Evolutionary conservation across 441 rosid species (phyloP), one percentile per base, ranked within the genome.

Genomic region (Viola pubescens): DNA sequence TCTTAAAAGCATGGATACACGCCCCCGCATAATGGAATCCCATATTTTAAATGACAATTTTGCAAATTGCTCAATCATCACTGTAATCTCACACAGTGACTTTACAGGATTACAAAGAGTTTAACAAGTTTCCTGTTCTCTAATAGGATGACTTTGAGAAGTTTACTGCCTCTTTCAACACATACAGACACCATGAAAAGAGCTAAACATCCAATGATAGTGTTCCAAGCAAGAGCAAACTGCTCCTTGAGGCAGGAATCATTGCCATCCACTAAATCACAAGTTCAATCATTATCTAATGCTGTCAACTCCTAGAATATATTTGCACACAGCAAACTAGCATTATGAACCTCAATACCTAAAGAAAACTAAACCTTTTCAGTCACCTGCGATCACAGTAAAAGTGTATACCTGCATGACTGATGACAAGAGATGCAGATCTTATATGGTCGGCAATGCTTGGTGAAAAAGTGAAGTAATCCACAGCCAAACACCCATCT

Each of bases 391-490:
- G 34, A 26, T 26, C 34, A 26, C 2, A 26, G 34, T 26, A 26
- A 26, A 26, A 26, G 56, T 59, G 64, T 74, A 53, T 64, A 82
- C 91, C 94, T 44, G 95, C 97, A 66, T 89, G 97, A 66, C 94
- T 87, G 65, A 89, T 81, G 56, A 89, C 88, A 49, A 85, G 97
- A 63, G 95, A 91, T 48, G 97, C 88, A 42, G 94, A 80, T 53
- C 74, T 81, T 46, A 89, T 71, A 80, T 89, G 73, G 62, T 87
- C 89, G 0, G 83, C 88, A 9, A 89, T 91, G 78, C 89, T 89
- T 3, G 89, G 71, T 3, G 94, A 89, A 75, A 92, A 92, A 37
- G 89, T 82, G 81, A 87, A 92, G 86, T 76, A 81, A 69, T 92
- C 94, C 11, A 92, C 89, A 4, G 69, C 77, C 63, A 92, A 45